Evolutionary conservation across 2,329 filamentous ascomycete genomes (phyloP), one percentile per base, ranked within the genome.

Genomic region (Colletotrichum gloeosporioides): DNA sequence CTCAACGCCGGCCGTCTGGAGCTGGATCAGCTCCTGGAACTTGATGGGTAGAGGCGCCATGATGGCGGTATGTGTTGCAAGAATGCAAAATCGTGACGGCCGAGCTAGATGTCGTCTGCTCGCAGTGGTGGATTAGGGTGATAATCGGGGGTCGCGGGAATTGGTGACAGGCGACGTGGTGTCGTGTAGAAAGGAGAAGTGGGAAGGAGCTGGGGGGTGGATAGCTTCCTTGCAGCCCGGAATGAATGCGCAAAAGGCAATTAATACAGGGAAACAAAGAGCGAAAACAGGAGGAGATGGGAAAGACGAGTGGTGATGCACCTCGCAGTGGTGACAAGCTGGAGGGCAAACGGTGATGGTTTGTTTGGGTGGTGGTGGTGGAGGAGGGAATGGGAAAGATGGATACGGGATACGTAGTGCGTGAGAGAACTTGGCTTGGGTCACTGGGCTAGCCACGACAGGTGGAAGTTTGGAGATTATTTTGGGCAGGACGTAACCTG

Each of bases 21-120:
- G 88, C 87, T 96, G 95, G 86, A 96, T 91, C 83, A 96, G 92
- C 93, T 98, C 96, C 86, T 94, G 94, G 88, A 98, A 98, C 90
- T 95, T 96, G 89, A 98, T 98, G 83, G 95, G 95, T 84, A 98
- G 90, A 87, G 93, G 91, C 85, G 92, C 91, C 92, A 90, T 90
- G 85, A 69, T 79, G 79, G 73, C 78, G 78, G 69, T 76, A 73
- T 53, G n/a, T 72, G 71, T 77, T 39, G 31, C 66, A 64, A 55
- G 39, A 64, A 69, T 65, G 63, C 61, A 57, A 69, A 29, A 64
- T 63, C 22, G 71, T n/a, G 57, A 66, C 62, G 32, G 59, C 69
- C 25, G 39, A 73, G 67, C 71, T 77, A 59, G 25, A 32, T 39
- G 59, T 44, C 53, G 66, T 76, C 72, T 39, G 36, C 6, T 49